Conservation (phyloP, 768 basidiomycete genomes). For the Serendipita sp. region DNA sequence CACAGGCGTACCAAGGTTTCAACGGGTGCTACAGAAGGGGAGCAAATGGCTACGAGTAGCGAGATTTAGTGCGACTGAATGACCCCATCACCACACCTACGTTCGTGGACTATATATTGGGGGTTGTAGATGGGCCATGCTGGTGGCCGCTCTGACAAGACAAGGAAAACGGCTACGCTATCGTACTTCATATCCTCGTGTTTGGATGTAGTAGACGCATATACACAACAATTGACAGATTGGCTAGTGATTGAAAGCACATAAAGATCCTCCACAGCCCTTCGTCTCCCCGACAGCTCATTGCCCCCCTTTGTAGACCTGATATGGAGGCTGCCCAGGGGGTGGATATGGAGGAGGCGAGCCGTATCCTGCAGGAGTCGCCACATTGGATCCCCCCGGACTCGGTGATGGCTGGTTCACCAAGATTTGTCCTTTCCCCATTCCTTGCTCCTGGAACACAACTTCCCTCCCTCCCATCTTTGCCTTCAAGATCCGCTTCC, state of each 20-base stretch:
- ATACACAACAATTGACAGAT: background rate
- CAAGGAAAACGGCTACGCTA: too few relatives aligned
- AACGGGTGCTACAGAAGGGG: too few relatives aligned
- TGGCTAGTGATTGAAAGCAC: background rate
- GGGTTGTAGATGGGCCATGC: too few relatives aligned
- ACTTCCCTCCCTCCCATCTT: constrained; percentile 18
- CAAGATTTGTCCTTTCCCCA: constrained; percentile 8
- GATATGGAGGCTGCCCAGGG: background rate
- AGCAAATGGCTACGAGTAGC: too few relatives aligned
- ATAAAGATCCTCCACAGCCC: too few relatives aligned
- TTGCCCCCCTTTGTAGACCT: background rate
- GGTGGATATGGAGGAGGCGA: background rate
- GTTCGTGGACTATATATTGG: too few relatives aligned
- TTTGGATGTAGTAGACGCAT: background rate
- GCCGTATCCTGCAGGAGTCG: background rate
- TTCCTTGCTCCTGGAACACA: constrained; percentile 8
- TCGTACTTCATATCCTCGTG: too few relatives aligned
- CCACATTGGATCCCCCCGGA: background rate
- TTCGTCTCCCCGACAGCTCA: background rate
- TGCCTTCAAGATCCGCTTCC: constrained; percentile 41
- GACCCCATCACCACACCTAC: too few relatives aligned
- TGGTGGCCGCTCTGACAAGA: too few relatives aligned
- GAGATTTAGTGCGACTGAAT: too few relatives aligned
- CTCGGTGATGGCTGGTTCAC: background rate
- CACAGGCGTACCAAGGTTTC: too few relatives aligned